phyloP scores from a whole-genome alignment of 1,139 yeast genomes.

The Saccharomyces hybrid region DNA sequence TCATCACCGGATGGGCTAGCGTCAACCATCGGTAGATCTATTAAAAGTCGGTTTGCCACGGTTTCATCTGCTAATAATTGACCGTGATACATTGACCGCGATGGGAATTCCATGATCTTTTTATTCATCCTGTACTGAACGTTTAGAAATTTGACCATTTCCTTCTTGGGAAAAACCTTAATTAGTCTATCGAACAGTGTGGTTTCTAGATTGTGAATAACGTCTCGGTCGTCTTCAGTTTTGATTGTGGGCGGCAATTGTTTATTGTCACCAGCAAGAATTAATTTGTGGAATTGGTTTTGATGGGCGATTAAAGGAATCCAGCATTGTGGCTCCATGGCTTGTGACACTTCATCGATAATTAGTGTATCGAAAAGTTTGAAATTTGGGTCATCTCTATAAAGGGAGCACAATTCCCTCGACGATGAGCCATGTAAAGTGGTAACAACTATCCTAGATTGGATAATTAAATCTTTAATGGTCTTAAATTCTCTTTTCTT shows the following conservation, averaged over 20 bases:
- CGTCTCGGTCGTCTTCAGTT: conserved; percentile 32
- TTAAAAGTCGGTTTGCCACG: conserved; percentile 47
- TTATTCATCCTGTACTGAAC: conserved; percentile 85
- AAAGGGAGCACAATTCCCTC: conserved; percentile 49
- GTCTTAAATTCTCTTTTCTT: conserved; percentile 58
- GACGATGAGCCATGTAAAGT: conserved; percentile 88
- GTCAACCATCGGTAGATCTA: conserved; percentile 51
- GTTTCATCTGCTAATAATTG: conserved; percentile 54
- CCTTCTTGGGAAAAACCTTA: conserved; percentile 39
- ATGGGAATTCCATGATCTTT: conserved; percentile 72
- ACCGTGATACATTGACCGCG: conserved; percentile 55
- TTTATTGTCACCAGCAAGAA: conserved; percentile 80
- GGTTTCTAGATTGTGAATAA: conserved; percentile 40
- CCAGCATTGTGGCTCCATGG: conserved; percentile 95
- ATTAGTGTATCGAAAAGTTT: conserved; percentile 67
- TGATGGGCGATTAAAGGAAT: conserved; percentile 70
- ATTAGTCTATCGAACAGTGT: conserved; percentile 80
- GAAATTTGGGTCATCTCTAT: conserved; percentile 27
- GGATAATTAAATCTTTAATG: conserved; percentile 48
- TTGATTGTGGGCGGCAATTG: conserved; percentile 80
- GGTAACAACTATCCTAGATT: conserved; percentile 63
- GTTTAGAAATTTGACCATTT: conserved; percentile 50
- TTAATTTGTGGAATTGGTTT: conserved; percentile 47
- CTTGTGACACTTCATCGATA: conserved; percentile 92
- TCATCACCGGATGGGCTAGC: conserved; percentile 7